Evolutionary conservation across 2,329 filamentous ascomycete genomes (phyloP), one percentile per base, ranked within the genome.

Genomic region (Lachnellula subtilissima): DNA sequence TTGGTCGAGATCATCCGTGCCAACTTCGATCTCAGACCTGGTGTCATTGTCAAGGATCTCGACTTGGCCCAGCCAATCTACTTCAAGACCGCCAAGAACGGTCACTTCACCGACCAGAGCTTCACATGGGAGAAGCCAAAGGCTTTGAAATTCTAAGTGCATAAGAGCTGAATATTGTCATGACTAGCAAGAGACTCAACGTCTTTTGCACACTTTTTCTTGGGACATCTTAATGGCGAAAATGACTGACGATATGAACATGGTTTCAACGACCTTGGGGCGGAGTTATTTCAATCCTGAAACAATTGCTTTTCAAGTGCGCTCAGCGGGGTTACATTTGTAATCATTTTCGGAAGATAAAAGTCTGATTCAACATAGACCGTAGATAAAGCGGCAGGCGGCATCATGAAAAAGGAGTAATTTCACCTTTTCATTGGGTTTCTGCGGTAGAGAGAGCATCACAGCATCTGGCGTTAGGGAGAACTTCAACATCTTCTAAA

Each of bases 81-180:
- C 87, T 86, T 86, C 84, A 84, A 93, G 82, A 99, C 94, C 57
- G 94, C 94, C 78, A 97, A 97, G 89, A 97, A 97, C 80, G 94
- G 94, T 70, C 94, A 99, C 85, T 99, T 99, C 79, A 96, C 91
- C 78, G 94, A 97, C 89, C 94, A 96, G 85, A 81, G 76, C 76
- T 99, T 99, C 85, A 85, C 81, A 78, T 99, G 94, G 94, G 94
- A 99, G 86, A 85, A 97, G 85, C 93, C 94, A 72, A 97, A 96
- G 89, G 70, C 81, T 67, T 89, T 99, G 72, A 92, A 89, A 78
- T 88, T 90, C 78, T 97, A 96, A 84, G 74, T 69, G 28, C 65
- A 61, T 39, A 22, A 22, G 15, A 36, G 51, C 48, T 36, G 36
- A 25, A 42, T 53, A 59, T 52, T 61, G 55, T 58, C 55, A 61